A percentile compares a stretch with the other conserved stretches of the same genome.
phyloP scores from a whole-genome alignment of 1,284 basidiomycete genomes.

The Cystobasidium sp. region DNA sequence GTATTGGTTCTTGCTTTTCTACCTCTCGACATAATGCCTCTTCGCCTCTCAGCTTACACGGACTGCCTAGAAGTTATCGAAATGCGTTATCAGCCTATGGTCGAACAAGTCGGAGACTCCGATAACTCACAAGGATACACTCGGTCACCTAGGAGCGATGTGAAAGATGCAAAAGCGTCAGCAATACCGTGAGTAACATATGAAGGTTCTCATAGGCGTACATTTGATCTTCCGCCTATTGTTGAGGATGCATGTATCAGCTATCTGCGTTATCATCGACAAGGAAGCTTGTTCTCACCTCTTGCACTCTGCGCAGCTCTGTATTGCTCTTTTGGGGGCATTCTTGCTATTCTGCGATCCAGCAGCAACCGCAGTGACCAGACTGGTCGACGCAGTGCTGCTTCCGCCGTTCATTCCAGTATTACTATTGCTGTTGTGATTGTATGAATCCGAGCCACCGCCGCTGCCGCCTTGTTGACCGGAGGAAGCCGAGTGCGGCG shows the following conservation, averaged over 20 bases:
- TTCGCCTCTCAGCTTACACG: conserved; percentile 40
- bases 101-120: not conserved
- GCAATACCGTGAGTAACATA: not conserved
- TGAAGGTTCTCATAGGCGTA: not conserved
- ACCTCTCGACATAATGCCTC: conserved; percentile 34
- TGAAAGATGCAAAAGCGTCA: not conserved
- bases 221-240: conserved; percentile 42
- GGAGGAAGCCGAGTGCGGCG: conserved; percentile 23
- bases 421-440: not conserved
- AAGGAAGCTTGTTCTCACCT: not conserved
- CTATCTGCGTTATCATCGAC: not conserved
- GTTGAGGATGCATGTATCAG: not conserved
- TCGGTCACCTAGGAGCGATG: conserved; percentile 33
- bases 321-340: conserved; percentile 31
- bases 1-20: conserved; percentile 39
- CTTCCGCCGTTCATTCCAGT: conserved; percentile 4
- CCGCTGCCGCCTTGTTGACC: conserved; percentile 13
- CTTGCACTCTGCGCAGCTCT: conserved; percentile 41
- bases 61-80: conserved; percentile 14
- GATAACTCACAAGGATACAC: conserved; percentile 35
- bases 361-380: conserved; percentile 5
- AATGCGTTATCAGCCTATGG: conserved; percentile 7
- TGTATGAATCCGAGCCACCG: not conserved
- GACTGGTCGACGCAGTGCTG: not conserved
- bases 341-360: conserved; percentile 5